Conservation (phyloP, 768 basidiomycete species). For the Candolleomyces eurysporus region DNA sequence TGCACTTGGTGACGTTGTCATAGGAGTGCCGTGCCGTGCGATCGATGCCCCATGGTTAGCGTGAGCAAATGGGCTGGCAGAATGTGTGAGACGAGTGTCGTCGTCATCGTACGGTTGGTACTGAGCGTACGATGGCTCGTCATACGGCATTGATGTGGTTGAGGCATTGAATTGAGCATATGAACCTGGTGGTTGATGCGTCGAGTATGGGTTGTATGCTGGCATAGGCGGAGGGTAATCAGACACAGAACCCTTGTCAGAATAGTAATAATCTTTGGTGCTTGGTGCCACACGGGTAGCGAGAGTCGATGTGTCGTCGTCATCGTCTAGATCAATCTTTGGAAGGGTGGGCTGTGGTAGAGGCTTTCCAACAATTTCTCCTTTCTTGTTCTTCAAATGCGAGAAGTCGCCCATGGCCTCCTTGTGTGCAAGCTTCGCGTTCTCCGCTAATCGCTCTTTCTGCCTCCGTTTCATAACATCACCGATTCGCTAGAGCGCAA, state of each 20-base stretch:
- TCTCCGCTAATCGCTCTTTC: slow-evolving; percentile 79
- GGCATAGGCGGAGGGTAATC: slow-evolving; percentile 76
- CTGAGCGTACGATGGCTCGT: slow-evolving; percentile 31
- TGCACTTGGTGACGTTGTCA: slow-evolving; percentile 22
- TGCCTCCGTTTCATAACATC: slow-evolving; percentile 91
- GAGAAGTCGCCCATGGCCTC: slow-evolving; percentile 90
- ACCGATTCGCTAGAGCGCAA: slow-evolving; percentile 68
- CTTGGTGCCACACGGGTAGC: slow-evolving; percentile 55
- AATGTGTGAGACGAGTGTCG: slow-evolving; percentile 60
- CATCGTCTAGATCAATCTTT: slow-evolving; percentile 84
- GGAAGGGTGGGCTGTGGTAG: slow-evolving; percentile 95
- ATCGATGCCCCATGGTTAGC: slow-evolving; percentile 25
- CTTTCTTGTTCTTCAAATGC: slow-evolving; percentile 92
- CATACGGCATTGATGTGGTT: slow-evolving; percentile 48
- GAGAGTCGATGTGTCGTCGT: slow-evolving; percentile 59
- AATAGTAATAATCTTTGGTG: slow-evolving; percentile 55
- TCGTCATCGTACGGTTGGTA: slow-evolving; percentile 56
- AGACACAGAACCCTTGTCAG: slow-evolving; percentile 44
- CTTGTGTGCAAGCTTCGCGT: slow-evolving; percentile 81
- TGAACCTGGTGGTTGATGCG: slow-evolving; percentile 48
- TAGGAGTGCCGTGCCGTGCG: slow-evolving; percentile 31
- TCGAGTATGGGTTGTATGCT: slow-evolving; percentile 66
- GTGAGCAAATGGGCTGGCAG: slow-evolving; percentile 55
- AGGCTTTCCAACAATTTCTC: slow-evolving; percentile 73
- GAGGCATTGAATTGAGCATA: slow-evolving; percentile 62